Percentiles rank a stretch among this genome's conserved stretches.
phyloP scores from a whole-genome alignment of 331 rosid species.

The Pyrus hybrid region DNA sequence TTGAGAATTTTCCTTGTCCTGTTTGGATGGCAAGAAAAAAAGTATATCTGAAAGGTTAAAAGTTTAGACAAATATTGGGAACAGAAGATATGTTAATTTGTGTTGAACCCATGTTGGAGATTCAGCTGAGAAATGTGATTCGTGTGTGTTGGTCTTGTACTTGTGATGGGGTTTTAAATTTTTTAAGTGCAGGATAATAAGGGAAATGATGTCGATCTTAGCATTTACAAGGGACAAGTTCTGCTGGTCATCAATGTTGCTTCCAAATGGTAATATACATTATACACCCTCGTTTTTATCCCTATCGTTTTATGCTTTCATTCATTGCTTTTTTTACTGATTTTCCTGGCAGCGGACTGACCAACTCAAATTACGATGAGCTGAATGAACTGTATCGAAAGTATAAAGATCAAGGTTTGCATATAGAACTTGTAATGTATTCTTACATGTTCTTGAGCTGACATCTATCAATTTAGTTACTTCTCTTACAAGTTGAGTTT shows the following conservation, averaged over 20 bases:
- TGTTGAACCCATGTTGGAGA: not conserved
- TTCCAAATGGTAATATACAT: constrained; percentile 53
- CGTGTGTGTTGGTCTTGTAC: not conserved
- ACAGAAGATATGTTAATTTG: not conserved
- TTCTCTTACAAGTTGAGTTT: not conserved
- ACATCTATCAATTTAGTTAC: not conserved
- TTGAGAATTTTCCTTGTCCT: not conserved
- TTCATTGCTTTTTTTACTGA: not conserved
- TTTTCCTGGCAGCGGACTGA: constrained; percentile 43
- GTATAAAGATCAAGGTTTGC: constrained; percentile 55
- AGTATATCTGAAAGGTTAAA: not conserved
- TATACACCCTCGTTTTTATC: not conserved
- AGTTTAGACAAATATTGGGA: not conserved
- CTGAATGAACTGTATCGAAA: constrained; percentile 48
- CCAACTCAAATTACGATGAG: constrained; percentile 65
- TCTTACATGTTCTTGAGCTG: not conserved
- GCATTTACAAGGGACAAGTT: constrained; percentile 57
- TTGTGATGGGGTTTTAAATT: not conserved
- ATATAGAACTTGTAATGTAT: not conserved
- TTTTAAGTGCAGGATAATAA: constrained; percentile 34
- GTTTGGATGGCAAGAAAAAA: not conserved
- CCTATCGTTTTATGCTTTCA: not conserved
- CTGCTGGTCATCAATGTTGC: constrained; percentile 70
- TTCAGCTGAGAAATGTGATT: too few relatives aligned
- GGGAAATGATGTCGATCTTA: constrained; percentile 45